Percentiles rank a stretch among this genome's conserved stretches.
Evolutionary conservation across 768 basidiomycete species (phyloP).

Genomic region (Botryobasidium botryosum): DNA sequence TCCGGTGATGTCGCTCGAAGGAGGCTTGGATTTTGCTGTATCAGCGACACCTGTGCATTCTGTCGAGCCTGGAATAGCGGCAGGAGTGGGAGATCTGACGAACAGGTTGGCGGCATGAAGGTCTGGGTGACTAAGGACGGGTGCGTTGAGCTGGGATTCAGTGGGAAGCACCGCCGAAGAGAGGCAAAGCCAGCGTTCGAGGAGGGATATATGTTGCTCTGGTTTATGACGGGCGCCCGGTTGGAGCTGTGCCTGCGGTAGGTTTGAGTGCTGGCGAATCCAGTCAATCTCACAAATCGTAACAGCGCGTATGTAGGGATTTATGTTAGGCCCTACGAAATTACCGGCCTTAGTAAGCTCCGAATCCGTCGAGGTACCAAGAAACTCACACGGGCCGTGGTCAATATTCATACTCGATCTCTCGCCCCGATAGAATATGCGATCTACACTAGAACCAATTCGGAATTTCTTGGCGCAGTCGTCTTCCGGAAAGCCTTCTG

Average conservation of each 20-base stretch:
- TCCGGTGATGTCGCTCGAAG: no score
- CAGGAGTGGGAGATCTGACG: slow-evolving; percentile 7
- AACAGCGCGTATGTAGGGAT: background rate
- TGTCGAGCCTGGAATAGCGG: no score
- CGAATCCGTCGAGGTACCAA: no score
- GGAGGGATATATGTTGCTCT: background rate
- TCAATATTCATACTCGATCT: slow-evolving; percentile 16
- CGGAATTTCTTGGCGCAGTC: no score
- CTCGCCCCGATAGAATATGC: slow-evolving; percentile 19
- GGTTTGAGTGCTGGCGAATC: no score
- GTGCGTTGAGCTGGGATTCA: background rate
- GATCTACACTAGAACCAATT: slow-evolving; percentile 19
- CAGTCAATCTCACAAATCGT: background rate
- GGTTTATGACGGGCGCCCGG: background rate
- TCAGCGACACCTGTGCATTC: no score
- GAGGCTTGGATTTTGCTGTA: no score
- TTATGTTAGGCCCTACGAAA: background rate
- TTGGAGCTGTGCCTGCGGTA: no score
- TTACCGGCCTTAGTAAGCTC: no score
- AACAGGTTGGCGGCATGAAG: slow-evolving; percentile 12
- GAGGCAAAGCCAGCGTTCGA: background rate
- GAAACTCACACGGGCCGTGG: slow-evolving; percentile 24
- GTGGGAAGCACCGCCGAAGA: background rate
- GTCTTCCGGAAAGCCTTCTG: slow-evolving; percentile 13
- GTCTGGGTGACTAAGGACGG: slow-evolving; percentile 15